Evolutionary conservation across 1,139 yeast genomes (phyloP).

Genomic region (Pichia sp.): DNA sequence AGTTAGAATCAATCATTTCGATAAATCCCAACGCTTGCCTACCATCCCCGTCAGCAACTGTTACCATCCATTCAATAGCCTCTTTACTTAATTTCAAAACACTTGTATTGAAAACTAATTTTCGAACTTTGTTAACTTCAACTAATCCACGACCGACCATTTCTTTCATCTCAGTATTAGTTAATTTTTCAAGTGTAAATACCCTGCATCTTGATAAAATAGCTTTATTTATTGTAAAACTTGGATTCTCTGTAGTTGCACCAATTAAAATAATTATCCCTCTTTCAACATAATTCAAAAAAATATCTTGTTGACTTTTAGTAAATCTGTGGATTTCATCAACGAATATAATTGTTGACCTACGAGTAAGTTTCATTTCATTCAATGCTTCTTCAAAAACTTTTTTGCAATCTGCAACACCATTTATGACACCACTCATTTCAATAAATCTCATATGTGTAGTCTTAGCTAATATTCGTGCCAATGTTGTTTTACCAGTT

Average conservation of each 20-base stretch:
- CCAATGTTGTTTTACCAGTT: slow-evolving; percentile 83
- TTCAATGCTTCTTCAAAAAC: slow-evolving; percentile 70
- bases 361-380: slow-evolving; percentile 57
- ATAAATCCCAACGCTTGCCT: slow-evolving; percentile 73
- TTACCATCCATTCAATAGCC: slow-evolving; percentile 63
- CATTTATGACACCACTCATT: slow-evolving; percentile 78
- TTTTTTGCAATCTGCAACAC: slow-evolving; percentile 62
- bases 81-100: slow-evolving; percentile 47
- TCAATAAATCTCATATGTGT: slow-evolving; percentile 65
- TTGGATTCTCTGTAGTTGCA: slow-evolving; percentile 96
- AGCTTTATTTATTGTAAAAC: slow-evolving; percentile 84
- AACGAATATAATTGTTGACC: slow-evolving; percentile 71
- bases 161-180: slow-evolving; percentile 45
- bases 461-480: slow-evolving; percentile 51
- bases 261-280: slow-evolving; percentile 71
- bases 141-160: slow-evolving; percentile 60
- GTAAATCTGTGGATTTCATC: slow-evolving; percentile 94
- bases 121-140: slow-evolving; percentile 54
- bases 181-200: slow-evolving; percentile 66
- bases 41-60: slow-evolving; percentile 84
- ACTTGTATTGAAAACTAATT: slow-evolving; percentile 32
- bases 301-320: slow-evolving; percentile 82
- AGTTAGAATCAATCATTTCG: slow-evolving; percentile 48
- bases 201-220: slow-evolving; percentile 83
- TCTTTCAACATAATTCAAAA: slow-evolving; percentile 66